Base-by-base conservation (phyloP, 2,329 filamentous ascomycete genomes). In the Lachnellula willkommii region DNA sequence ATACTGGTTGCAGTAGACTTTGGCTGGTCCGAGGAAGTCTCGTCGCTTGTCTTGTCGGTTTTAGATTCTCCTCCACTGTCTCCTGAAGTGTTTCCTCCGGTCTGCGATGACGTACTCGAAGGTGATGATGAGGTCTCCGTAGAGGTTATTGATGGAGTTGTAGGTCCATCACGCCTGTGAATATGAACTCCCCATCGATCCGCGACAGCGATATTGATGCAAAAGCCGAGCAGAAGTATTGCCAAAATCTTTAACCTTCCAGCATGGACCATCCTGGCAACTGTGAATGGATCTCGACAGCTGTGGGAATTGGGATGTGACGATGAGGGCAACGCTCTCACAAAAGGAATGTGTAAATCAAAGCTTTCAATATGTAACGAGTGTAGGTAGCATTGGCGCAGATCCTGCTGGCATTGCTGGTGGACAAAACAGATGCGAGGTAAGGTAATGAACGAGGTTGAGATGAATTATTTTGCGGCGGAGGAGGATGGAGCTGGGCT, bases 101-200 rank as follows among this genome's bases (percentile, higher is more conserved):
- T 54, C 24, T 53, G 52, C 17, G 56, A 52, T 24, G 61, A 36
- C 20, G 39, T 53, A 49, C 52, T 11, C 28, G 60, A 53, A 17
- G 52, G 53, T 32, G 61, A 36, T 46, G 58, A 24, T 5, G 61
- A 53, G 9, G 42, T n/a, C 22, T 60, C 54, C 12, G 56, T 55
- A 32, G 50, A 46, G 50, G 58, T 63, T 22, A 52, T 60, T 42
- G 61, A 59, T 59, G 54, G 53, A 61, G 50, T 60, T 62, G 61
- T 63, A 57, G 63, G 53, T 32, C 49, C 59, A 62, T 66, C 66
- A 32, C 65, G 62, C 57, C 61, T 60, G n/a, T 63, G 50, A 35
- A 63, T 26, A 39, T 60, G 53, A 50, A 60, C 47, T 37, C 50
- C 55, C 53, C 58, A 54, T 59, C 52, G 55, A 42, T 61, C 58